Evolutionary conservation across 2,329 filamentous ascomycete species (phyloP).

Genomic region (Peltaster fructicola): DNA sequence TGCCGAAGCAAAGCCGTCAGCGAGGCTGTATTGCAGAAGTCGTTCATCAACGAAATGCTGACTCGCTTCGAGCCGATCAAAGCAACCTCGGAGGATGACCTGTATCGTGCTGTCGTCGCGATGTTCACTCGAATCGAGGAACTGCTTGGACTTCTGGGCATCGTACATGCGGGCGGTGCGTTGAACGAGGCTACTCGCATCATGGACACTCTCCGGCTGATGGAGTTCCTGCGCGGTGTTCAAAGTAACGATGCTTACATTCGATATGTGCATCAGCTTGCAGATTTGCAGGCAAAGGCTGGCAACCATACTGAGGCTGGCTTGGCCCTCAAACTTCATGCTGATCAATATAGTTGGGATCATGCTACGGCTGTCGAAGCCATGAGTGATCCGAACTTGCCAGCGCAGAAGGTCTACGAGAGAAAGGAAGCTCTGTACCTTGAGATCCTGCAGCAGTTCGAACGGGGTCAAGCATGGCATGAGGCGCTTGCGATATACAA

Average conservation of each 20-base stretch:
- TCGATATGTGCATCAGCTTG: constrained; percentile 84
- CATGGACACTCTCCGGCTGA: constrained; percentile 73
- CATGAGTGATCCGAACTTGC: constrained; percentile 57
- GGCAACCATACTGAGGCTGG: constrained; percentile 77
- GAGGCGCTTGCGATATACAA: constrained; percentile 75
- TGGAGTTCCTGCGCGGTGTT: constrained; percentile 95
- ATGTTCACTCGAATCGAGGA: constrained; percentile 77
- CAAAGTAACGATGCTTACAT: constrained; percentile 95
- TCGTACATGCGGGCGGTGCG: constrained; percentile 62
- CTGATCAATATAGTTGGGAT: constrained; percentile 87
- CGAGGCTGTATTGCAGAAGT: constrained; percentile 78
- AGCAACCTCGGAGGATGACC: constrained; percentile 47
- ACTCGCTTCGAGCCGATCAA: constrained; percentile 60
- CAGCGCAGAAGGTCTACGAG: constrained; percentile 73
- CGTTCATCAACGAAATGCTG: constrained; percentile 75
- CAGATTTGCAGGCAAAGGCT: constrained; percentile 55
- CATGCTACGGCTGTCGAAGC: constrained; percentile 47
- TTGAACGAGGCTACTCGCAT: constrained; percentile 57
- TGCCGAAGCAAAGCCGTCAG: constrained; percentile 68
- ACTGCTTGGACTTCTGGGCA: constrained; percentile 75
- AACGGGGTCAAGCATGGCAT: constrained; percentile 87
- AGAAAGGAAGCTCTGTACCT: constrained; percentile 86
- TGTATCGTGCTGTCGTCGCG: constrained; percentile 59
- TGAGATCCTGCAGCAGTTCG: constrained; percentile 84
- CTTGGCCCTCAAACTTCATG: constrained; percentile 73